phyloP scores from a whole-genome alignment of 768 basidiomycete species.

The Podaxis sp. region DNA sequence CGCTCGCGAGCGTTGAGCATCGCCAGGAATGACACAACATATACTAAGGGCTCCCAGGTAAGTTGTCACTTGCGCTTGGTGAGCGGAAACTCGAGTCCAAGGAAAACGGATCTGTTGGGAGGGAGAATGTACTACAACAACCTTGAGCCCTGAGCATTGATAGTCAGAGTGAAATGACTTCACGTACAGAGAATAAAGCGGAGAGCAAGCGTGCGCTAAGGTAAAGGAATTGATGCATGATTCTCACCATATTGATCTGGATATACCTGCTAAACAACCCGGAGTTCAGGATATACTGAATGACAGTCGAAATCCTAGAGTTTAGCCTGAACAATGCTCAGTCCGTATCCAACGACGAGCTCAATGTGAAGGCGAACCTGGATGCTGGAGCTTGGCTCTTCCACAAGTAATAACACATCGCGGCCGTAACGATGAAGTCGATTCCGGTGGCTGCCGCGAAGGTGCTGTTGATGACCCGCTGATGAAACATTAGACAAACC shows the following conservation, averaged over 20 bases:
- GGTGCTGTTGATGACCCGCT: slow-evolving; percentile 45
- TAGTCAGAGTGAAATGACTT: neutral
- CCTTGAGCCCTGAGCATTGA: neutral
- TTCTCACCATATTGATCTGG: neutral
- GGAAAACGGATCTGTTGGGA: slow-evolving; percentile 43
- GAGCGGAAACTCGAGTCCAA: slow-evolving; percentile 41
- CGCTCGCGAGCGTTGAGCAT: slow-evolving; percentile 45
- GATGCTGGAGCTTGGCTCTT: slow-evolving; percentile 30
- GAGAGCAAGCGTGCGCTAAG: slow-evolving; percentile 44
- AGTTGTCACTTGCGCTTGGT: slow-evolving; percentile 38
- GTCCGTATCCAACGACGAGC: neutral
- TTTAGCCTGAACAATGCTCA: slow-evolving; percentile 26
- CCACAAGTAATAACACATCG: slow-evolving; percentile 35
- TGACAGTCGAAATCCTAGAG: slow-evolving; percentile 33
- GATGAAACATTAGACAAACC: neutral
- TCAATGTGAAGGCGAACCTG: slow-evolving; percentile 19
- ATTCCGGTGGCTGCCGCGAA: slow-evolving; percentile 42
- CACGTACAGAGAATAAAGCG: slow-evolving; percentile 40
- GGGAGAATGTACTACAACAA: slow-evolving; percentile 38
- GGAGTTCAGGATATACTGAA: slow-evolving; percentile 38
- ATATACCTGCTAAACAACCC: slow-evolving; percentile 39
- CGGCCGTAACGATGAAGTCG: slow-evolving; percentile 40
- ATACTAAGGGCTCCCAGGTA: slow-evolving; percentile 32
- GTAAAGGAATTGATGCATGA: neutral
- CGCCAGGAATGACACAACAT: slow-evolving; percentile 46